phyloP scores from a whole-genome alignment of 2,329 filamentous ascomycete species.

The Ophiostoma australiae region DNA sequence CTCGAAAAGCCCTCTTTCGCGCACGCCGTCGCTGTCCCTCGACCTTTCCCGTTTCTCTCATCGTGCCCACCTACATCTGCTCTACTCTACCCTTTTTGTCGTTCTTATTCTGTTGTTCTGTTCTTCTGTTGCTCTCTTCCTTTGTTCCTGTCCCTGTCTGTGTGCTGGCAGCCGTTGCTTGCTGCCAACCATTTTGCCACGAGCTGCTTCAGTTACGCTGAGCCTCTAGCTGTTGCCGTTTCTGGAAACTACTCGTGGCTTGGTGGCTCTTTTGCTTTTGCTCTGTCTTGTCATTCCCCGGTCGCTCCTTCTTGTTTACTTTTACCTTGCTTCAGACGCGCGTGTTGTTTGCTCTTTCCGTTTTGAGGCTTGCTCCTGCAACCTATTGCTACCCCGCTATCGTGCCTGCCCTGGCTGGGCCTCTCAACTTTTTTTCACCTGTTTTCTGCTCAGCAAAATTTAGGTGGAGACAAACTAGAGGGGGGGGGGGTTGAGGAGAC shows the following conservation, averaged over 20 bases:
- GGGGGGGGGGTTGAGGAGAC: background rate
- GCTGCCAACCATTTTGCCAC: background rate
- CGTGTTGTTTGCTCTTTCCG: constrained; percentile 9
- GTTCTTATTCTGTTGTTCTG: background rate
- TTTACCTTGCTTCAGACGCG: background rate
- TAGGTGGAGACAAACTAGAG: background rate
- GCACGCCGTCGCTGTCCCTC: constrained; percentile 1
- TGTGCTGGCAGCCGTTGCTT: background rate
- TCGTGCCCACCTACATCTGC: background rate
- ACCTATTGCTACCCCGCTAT: constrained; percentile 15
- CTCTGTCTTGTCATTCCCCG: background rate
- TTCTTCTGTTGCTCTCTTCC: background rate
- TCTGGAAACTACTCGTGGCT: background rate
- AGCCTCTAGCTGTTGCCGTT: background rate
- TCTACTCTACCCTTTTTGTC: background rate
- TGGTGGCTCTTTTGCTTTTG: background rate
- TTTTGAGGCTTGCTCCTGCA: constrained; percentile 13
- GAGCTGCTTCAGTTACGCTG: background rate
- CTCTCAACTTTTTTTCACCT: background rate
- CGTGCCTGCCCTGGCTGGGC: background rate
- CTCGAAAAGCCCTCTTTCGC: background rate
- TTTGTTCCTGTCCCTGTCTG: background rate
- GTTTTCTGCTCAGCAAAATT: constrained; percentile 11
- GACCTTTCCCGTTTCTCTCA: background rate
- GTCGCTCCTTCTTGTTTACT: background rate